Evolutionary conservation across 1,139 yeast species (phyloP).

Genomic region (Pichia inconspicua): DNA sequence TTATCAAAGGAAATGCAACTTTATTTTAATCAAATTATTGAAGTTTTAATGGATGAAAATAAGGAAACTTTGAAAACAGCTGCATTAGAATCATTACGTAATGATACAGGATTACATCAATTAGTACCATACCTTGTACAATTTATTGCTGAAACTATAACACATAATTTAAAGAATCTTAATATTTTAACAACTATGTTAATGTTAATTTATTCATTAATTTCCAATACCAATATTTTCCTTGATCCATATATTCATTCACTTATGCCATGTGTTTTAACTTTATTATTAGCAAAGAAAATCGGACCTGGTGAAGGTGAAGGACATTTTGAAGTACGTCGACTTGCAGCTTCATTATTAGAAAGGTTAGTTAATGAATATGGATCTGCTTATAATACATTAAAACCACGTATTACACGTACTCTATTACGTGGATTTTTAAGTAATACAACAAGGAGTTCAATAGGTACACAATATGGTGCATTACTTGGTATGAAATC

Average conservation of each 20-base stretch:
- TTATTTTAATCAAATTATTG: constrained; percentile 85
- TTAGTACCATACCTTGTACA: constrained; percentile 93
- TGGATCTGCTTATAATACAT: constrained; percentile 81
- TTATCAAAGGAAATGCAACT: constrained; percentile 88
- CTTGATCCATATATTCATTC: constrained; percentile 96
- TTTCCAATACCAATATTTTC: constrained; percentile 79
- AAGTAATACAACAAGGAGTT: constrained; percentile 41
- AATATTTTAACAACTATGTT: constrained; percentile 78
- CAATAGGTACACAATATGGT: constrained; percentile 86
- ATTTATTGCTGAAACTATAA: constrained; percentile 91
- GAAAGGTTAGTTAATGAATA: constrained; percentile 70
- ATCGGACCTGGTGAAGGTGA: constrained; percentile 48
- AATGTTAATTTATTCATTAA: constrained; percentile 78
- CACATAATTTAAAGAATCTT: constrained; percentile 74
- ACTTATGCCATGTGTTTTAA: constrained; percentile 88
- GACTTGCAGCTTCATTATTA: constrained; percentile 77
- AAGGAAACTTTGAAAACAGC: constrained; percentile 62
- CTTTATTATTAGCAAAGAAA: constrained; percentile 79
- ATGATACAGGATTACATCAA: constrained; percentile 96
- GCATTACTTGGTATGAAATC: constrained; percentile 78
- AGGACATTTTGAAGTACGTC: constrained; percentile 47
- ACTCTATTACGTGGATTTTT: constrained; percentile 85
- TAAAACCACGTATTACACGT: constrained; percentile 90
- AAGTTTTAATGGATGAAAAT: constrained; percentile 59
- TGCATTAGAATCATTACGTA: constrained; percentile 73